These are phyloP conservation scores for Cercospora sp. DNA, from an alignment of 2,329 filamentous ascomycete genomes.

Conservation along the genomic window DNA sequence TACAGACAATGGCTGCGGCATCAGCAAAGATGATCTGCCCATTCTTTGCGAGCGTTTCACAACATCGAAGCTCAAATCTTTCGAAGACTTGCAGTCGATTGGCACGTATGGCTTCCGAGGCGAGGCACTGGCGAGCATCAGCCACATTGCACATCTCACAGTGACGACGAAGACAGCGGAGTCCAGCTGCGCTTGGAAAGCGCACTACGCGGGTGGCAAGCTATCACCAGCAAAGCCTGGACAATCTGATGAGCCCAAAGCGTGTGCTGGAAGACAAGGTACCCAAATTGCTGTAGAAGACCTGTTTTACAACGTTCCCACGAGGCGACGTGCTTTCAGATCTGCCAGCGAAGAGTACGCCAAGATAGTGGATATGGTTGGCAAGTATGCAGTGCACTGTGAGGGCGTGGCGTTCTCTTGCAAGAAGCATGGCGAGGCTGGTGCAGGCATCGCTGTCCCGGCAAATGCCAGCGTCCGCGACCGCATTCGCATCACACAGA, in stretches of 20 bases:
- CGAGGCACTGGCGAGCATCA: conserved; percentile 94
- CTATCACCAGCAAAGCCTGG: conserved; percentile 83
- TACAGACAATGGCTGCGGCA: conserved; percentile 94
- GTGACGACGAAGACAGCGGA: conserved; percentile 92
- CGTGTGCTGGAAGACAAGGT: conserved; percentile 80
- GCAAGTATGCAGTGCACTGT: conserved; percentile 91
- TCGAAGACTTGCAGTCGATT: conserved; percentile 88
- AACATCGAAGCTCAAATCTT: conserved; percentile 90
- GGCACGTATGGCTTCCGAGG: conserved; percentile 97
- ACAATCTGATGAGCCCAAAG: conserved; percentile 80
- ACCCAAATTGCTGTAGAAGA: conserved; percentile 96
- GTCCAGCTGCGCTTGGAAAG: conserved; percentile 86
- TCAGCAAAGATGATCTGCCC: conserved; percentile 85
- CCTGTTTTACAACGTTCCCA: conserved; percentile 94
- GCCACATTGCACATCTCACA: conserved; percentile 92
- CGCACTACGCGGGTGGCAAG: conserved; percentile 80
- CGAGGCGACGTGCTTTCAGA: conserved; percentile 81
- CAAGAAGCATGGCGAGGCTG: conserved; percentile 88
- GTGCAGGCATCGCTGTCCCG: conserved; percentile 74
- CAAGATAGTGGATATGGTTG: conserved; percentile 94
- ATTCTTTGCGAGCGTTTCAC: conserved; percentile 96
- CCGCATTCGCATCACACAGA: conserved; percentile 87
- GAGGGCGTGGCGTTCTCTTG: conserved; percentile 90
- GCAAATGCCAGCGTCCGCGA: conserved; percentile 71
- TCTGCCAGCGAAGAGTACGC: conserved; percentile 94